A percentile compares a stretch with the other conserved stretches of the same genome.
These are phyloP conservation scores for Zygosaccharomyces kombuchaensis DNA, from an alignment of 805 yeast species.

Conservation along the genomic window DNA sequence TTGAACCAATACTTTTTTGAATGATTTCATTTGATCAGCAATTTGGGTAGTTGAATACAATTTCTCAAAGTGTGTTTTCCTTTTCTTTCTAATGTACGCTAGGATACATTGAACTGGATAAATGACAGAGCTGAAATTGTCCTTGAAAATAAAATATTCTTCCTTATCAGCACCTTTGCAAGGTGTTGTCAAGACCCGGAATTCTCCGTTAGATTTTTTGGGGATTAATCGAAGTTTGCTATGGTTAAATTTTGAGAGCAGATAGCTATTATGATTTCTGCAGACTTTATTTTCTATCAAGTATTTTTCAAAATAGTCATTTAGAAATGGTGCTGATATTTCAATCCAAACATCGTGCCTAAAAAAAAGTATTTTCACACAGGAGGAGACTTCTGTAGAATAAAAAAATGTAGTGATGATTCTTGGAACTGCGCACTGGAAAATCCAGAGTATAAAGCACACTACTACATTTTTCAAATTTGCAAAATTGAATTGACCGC, in stretches of 20 bases:
- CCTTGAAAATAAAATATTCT: conserved; percentile 35
- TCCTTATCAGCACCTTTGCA: conserved; percentile 34
- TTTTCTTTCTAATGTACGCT: conserved; percentile 31
- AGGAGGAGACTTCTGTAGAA: conserved; percentile 53
- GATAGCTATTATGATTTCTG: conserved; percentile 23
- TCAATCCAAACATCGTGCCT: conserved; percentile 56
- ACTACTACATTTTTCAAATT: conserved; percentile 38
- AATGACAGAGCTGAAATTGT: conserved; percentile 37
- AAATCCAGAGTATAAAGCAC: conserved; percentile 56
- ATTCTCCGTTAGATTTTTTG: conserved; percentile 45
- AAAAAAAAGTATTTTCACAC: conserved; percentile 43
- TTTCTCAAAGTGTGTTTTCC: conserved; percentile 31
- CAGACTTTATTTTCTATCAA: conserved; percentile 27
- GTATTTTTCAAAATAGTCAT: conserved; percentile 39
- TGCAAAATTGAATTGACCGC: conserved; percentile 41
- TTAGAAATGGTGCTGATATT: conserved; percentile 41
- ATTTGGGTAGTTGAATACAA: conserved; percentile 46
- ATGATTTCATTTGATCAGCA: conserved; percentile 37
- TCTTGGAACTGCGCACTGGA: conserved; percentile 42
- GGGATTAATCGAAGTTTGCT: conserved; percentile 55
- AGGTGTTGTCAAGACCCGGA: conserved; percentile 60
- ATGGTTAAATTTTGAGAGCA: conserved; percentile 24
- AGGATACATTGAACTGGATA: conserved; percentile 43
- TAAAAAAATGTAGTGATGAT: conserved; percentile 57
- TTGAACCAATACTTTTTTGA: conserved; percentile 29